phyloP scores from a whole-genome alignment of 1,284 basidiomycete genomes.

The Phellinidium pouzarii region DNA sequence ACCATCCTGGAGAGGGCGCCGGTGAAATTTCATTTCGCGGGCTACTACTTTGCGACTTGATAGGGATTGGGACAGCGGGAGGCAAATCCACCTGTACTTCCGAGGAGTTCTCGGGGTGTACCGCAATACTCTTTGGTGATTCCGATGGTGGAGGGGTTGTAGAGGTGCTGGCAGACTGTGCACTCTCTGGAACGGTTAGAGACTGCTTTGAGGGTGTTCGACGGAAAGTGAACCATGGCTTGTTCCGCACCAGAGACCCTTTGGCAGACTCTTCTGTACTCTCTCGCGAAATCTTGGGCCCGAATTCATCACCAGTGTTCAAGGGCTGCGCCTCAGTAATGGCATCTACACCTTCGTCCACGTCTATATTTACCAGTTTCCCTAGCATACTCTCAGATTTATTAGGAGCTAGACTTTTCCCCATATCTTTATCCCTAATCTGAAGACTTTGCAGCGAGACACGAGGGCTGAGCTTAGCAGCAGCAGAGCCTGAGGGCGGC shows the following conservation, averaged over 20 bases:
- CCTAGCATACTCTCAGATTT: neutral
- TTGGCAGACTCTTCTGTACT: neutral
- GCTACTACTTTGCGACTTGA: neutral
- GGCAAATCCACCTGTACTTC: neutral
- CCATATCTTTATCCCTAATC: neutral
- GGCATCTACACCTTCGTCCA: neutral
- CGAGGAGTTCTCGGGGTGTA: neutral
- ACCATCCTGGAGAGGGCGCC: slow-evolving; percentile 7
- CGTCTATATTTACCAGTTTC: neutral
- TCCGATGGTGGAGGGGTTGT: neutral
- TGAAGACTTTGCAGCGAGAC: slow-evolving; percentile 4
- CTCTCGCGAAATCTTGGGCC: neutral
- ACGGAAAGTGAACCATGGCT: slow-evolving; percentile 9
- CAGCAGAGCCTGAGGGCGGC: slow-evolving; percentile 10
- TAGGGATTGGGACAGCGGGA: neutral
- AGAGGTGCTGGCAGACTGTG: neutral
- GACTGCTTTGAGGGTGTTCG: slow-evolving; percentile 6
- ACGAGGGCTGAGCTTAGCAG: slow-evolving; percentile 3
- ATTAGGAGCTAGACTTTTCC: neutral
- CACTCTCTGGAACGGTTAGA: neutral
- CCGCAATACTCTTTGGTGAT: neutral
- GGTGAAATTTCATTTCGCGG: neutral
- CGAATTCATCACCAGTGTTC: neutral
- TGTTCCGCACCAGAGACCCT: neutral
- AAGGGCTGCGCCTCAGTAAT: neutral